phyloP scores from a whole-genome alignment of 2,329 filamentous ascomycete genomes.

The Hortaea werneckii region DNA sequence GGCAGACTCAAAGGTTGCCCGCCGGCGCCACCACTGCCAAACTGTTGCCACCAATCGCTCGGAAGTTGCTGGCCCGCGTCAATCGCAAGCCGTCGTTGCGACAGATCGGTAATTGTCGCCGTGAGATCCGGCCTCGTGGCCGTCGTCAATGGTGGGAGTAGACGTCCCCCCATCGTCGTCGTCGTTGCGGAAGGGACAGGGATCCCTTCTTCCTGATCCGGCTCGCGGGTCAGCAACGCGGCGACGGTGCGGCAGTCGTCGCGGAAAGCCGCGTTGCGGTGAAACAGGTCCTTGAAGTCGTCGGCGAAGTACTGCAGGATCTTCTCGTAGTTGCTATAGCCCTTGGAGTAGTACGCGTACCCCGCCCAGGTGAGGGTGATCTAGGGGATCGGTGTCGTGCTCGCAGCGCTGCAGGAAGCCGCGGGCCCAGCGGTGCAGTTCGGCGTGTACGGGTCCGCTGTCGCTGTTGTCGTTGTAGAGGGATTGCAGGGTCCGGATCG shows the following conservation, averaged over 20 bases:
- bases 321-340: slow-evolving; percentile 12
- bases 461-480: slow-evolving; percentile 22
- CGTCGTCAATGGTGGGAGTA: no score
- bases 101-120: no score
- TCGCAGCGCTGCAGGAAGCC: slow-evolving; percentile 9
- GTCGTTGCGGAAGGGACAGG: background rate
- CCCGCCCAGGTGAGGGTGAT: background rate
- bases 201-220: background rate
- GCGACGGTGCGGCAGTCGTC: slow-evolving; percentile 11
- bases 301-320: slow-evolving; percentile 3
- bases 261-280: slow-evolving; percentile 8
- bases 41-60: no score
- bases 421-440: slow-evolving; percentile 18
- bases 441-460: slow-evolving; percentile 11
- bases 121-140: no score
- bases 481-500: slow-evolving; percentile 24
- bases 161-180: background rate
- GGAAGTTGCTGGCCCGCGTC: no score
- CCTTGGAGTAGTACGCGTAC: background rate
- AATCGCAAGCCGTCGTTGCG: no score
- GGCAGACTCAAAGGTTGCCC: no score
- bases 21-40: no score
- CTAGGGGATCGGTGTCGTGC: background rate
- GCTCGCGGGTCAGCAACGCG: background rate
- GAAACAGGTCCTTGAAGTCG: slow-evolving; percentile 8